A percentile compares a stretch with the other conserved stretches of the same genome.
Conservation (phyloP, 2,329 filamentous ascomycete species). For the Cadophora sp. region DNA sequence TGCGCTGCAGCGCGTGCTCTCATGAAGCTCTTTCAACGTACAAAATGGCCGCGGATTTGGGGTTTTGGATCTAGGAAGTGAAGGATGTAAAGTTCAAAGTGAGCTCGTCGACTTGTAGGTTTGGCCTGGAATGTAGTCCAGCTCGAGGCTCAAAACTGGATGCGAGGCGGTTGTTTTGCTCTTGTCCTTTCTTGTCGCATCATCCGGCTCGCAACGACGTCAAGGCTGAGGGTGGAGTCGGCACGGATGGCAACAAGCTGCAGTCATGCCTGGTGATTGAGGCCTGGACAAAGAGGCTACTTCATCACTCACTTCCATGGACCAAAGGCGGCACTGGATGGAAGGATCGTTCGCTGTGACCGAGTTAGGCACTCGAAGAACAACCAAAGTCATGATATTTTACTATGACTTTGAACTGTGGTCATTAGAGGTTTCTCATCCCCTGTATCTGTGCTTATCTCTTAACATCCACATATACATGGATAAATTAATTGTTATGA, state of each 20-base stretch:
- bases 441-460: too few relatives aligned
- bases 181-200: conserved; percentile 8
- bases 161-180: not conserved
- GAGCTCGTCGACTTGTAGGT: not conserved
- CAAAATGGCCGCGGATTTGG: not conserved
- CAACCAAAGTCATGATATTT: too few relatives aligned
- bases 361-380: too few relatives aligned
- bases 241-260: conserved; percentile 1
- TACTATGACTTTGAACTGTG: too few relatives aligned
- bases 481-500: too few relatives aligned
- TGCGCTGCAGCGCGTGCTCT: conserved; percentile 38
- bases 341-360: not conserved
- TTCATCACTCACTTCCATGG: not conserved
- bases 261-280: conserved; percentile 7
- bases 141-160: not conserved
- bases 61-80: not conserved
- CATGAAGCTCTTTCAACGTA: conserved; percentile 36
- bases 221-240: conserved; percentile 21
- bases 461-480: too few relatives aligned
- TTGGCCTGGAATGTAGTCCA: not conserved
- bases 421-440: too few relatives aligned
- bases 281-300: not conserved
- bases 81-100: not conserved
- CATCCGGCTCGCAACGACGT: conserved; percentile 14
- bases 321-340: not conserved